These are phyloP conservation scores for Ormosia emarginata DNA, from an alignment of 306 rosid genomes.

Conservation along the genomic window DNA sequence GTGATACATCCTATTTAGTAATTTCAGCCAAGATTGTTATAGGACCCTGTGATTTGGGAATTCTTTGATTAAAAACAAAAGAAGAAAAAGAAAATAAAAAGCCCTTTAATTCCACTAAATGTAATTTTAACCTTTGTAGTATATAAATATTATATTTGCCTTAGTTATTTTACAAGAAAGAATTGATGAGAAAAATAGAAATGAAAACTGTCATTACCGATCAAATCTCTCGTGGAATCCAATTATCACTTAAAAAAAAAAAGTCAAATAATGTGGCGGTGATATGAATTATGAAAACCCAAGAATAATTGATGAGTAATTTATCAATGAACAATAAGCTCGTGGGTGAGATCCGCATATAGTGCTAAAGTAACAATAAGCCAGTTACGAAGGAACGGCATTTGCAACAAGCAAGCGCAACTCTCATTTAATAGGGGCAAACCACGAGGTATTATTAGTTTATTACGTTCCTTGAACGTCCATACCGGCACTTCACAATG, in stretches of 20 bases:
- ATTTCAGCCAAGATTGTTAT: too few relatives aligned
- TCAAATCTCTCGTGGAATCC: constrained; percentile 20
- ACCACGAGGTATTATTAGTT: not conserved
- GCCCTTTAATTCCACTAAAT: not conserved
- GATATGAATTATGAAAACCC: not conserved
- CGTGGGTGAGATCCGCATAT: constrained; percentile 29
- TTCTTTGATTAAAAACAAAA: too few relatives aligned
- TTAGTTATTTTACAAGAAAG: not conserved
- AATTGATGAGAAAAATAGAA: not conserved
- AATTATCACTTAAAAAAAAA: not conserved
- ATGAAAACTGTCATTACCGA: not conserved
- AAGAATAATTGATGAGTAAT: not conserved
- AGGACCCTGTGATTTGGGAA: too few relatives aligned
- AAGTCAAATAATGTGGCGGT: not conserved
- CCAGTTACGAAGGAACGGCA: not conserved
- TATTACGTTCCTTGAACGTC: constrained; percentile 16
- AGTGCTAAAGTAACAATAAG: constrained; percentile 8
- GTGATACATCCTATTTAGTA: too few relatives aligned
- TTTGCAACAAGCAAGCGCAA: constrained; percentile 7
- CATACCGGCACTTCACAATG: constrained; percentile 33
- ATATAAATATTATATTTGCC: too few relatives aligned
- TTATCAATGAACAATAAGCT: not conserved
- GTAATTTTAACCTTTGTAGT: not conserved
- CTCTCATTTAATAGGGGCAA: not conserved
- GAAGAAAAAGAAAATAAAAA: too few relatives aligned